Evolutionary conservation across 202 grass and related monocot genomes (phyloP).

Genomic region (Cymbopogon flexuosus): DNA sequence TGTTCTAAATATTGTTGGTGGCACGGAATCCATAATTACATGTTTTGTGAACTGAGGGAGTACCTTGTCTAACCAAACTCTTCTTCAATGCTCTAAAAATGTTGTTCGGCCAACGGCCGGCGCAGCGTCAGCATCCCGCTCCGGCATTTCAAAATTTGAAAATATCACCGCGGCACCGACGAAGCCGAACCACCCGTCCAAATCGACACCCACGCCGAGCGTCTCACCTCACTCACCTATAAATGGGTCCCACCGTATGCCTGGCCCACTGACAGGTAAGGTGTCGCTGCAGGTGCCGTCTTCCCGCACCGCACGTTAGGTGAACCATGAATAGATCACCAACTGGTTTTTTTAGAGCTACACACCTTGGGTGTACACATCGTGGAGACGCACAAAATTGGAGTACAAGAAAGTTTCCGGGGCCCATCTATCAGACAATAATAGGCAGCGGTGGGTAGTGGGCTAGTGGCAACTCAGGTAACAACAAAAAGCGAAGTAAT

Average conservation of each 20-base stretch:
- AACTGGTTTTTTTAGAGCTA: constrained; percentile 17
- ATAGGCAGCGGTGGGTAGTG: neutral
- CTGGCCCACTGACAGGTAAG: neutral
- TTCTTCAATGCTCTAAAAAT: no score
- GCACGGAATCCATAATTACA: no score
- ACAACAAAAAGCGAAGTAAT: neutral
- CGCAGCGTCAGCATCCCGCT: constrained; percentile 10
- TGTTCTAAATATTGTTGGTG: no score
- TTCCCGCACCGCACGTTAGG: constrained; percentile 23
- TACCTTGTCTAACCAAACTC: no score
- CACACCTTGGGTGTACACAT: neutral
- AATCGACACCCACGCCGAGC: neutral
- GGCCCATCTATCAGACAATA: neutral
- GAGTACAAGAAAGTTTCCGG: accelerated
- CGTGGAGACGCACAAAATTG: neutral
- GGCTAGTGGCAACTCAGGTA: neutral
- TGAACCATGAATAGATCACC: constrained; percentile 10
- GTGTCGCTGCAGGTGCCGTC: neutral
- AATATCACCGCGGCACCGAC: neutral
- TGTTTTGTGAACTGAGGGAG: no score
- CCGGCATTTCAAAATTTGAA: constrained; percentile 30
- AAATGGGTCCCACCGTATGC: neutral
- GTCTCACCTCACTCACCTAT: constrained; percentile 8
- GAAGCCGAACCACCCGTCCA: neutral
- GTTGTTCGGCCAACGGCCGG: no score